These are phyloP conservation scores for Phlebiopsis flavidoalba DNA, from an alignment of 768 basidiomycete species.

Conservation along the genomic window DNA sequence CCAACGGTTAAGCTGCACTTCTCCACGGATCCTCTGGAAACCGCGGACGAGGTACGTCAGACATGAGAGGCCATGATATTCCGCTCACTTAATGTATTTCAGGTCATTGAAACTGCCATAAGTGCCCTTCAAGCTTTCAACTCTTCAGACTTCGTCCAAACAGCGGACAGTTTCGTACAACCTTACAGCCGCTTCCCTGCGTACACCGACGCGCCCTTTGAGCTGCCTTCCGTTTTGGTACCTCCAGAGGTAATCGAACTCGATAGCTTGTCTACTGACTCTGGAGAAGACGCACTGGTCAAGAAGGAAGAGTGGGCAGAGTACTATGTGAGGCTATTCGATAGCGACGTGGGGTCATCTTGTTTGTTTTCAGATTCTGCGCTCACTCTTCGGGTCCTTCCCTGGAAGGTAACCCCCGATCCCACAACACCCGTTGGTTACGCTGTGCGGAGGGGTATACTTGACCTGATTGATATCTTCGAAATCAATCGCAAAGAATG, in stretches of 20 bases:
- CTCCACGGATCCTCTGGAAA: constrained; percentile 36
- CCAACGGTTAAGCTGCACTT: constrained; percentile 53
- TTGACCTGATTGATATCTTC: constrained; percentile 82
- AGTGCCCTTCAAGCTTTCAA: constrained; percentile 58
- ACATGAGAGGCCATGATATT: neutral
- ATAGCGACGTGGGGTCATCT: constrained; percentile 39
- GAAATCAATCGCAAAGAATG: constrained; percentile 96
- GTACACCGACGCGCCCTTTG: constrained; percentile 45
- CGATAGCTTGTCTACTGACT: constrained; percentile 62
- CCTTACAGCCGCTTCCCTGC: constrained; percentile 53
- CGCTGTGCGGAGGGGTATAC: constrained; percentile 64
- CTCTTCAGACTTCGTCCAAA: constrained; percentile 52
- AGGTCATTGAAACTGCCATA: constrained; percentile 78
- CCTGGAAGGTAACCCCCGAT: constrained; percentile 66
- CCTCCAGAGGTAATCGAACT: constrained; percentile 86
- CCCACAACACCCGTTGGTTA: constrained; percentile 74
- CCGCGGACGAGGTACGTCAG: constrained; percentile 55
- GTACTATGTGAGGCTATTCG: constrained; percentile 63
- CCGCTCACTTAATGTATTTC: neutral
- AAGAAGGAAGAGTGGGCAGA: constrained; percentile 84
- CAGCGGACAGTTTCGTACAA: constrained; percentile 52
- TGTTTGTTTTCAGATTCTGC: neutral
- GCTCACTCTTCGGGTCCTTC: neutral
- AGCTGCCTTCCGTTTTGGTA: constrained; percentile 74
- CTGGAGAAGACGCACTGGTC: constrained; percentile 64